Evolutionary conservation across 208 protist genomes (phyloP).

Genomic region (Lotmaria passim): DNA sequence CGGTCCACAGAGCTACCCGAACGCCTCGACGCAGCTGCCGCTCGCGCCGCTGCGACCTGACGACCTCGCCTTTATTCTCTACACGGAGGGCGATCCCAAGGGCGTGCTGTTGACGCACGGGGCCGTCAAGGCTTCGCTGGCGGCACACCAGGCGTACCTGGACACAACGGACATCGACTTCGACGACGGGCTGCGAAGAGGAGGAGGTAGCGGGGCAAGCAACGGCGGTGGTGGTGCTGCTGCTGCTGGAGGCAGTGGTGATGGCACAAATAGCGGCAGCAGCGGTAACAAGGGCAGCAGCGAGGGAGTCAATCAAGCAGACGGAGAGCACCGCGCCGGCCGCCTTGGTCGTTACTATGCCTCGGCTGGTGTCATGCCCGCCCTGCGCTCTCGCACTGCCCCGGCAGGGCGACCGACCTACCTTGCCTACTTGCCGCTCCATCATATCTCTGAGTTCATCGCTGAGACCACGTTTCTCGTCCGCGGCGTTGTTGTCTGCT

Average conservation of each 20-base stretch:
- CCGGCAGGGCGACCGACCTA: conserved; percentile 51
- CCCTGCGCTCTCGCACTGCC: conserved; percentile 26
- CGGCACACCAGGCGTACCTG: conserved; percentile 40
- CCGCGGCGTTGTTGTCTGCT: conserved; percentile 56
- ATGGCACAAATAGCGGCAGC: background rate
- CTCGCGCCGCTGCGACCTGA: conserved; percentile 40
- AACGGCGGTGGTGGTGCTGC: background rate
- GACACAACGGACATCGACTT: conserved; percentile 25
- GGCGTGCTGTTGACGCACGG: conserved; percentile 87
- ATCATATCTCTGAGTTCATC: conserved; percentile 79
- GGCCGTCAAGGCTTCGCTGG: conserved; percentile 50
- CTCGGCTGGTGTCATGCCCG: conserved; percentile 22
- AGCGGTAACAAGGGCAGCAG: background rate
- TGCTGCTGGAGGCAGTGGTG: background rate
- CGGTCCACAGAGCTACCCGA: background rate
- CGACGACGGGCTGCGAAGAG: conserved; percentile 16
- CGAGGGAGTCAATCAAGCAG: conserved; percentile 1
- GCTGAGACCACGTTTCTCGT: conserved; percentile 54
- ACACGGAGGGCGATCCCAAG: conserved; percentile 82
- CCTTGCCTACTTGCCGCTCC: conserved; percentile 83
- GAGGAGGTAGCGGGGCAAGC: background rate
- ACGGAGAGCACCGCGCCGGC: background rate
- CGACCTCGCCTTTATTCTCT: conserved; percentile 74
- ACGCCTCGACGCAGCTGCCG: conserved; percentile 8
- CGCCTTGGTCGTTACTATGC: conserved; percentile 19